These are phyloP conservation scores for Articulospora tetracladia DNA, from an alignment of 495 filamentous ascomycete genomes.

Conservation along the genomic window DNA sequence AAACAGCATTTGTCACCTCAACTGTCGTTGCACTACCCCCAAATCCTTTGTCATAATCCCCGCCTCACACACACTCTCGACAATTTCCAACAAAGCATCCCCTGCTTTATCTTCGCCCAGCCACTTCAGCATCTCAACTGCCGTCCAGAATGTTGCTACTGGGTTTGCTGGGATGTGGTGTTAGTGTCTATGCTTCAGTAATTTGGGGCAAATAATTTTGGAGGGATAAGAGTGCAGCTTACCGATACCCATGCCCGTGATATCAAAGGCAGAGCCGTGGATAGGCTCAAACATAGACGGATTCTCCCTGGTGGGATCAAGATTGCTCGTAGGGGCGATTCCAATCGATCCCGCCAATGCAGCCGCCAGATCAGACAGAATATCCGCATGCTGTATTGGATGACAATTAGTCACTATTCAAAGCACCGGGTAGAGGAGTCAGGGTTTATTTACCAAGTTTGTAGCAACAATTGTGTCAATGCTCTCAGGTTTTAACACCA, in stretches of 20 bases:
- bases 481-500: conserved; percentile 50
- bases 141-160: conserved; percentile 43
- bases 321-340: conserved; percentile 70
- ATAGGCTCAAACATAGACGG: conserved; percentile 88
- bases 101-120: conserved; percentile 53
- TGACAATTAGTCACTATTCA: too few species aligned
- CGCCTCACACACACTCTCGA: conserved; percentile 55
- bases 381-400: conserved; percentile 45
- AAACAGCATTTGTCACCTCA: conserved; percentile 56
- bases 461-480: conserved; percentile 55
- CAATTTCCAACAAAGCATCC: conserved; percentile 48
- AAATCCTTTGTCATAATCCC: conserved; percentile 54
- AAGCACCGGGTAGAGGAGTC: too few species aligned
- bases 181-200: not conserved
- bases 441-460: conserved; percentile 32
- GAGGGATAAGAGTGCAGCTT: not conserved
- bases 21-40: conserved; percentile 50
- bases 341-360: conserved; percentile 85
- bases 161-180: conserved; percentile 4
- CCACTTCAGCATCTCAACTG: conserved; percentile 64
- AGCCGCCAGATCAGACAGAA: conserved; percentile 64
- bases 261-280: conserved; percentile 68
- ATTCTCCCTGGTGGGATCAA: conserved; percentile 57
- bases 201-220: too few species aligned
- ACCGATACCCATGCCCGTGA: conserved; percentile 63